Evolutionary conservation across 345 rosid species (phyloP), one percentile per base, ranked within the genome.

Genomic region (Physaria fendleri): DNA sequence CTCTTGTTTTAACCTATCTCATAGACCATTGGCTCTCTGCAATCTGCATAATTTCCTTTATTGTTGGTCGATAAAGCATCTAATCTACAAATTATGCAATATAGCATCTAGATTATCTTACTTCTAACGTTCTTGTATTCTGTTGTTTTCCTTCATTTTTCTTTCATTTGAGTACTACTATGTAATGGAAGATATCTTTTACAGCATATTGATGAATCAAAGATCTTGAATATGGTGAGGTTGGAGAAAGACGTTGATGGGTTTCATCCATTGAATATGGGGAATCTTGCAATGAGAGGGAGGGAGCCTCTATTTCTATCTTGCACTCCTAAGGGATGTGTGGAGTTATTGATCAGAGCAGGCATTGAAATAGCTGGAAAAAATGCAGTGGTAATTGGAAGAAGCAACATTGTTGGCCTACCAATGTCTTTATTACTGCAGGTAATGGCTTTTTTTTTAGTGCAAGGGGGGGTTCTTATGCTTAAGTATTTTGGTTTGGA

Each of bases 161-260:
- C 9, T 22, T 14, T 41, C 4, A 3, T 17, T 42, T 35, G 47
- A 17, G 11, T 21, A 43, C 62, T 5, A 37, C 28, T 42, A 57
- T 57, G 47, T 70, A 14, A 49, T 40, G 54, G 32, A 56, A 49
- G 2, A 56, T 73, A n/a, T 72, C 7, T 63, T 64, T 63, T 69
- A 45, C 91, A 93, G 99, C 97, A 93, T 75, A 66, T 93, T 71
- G 78, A 88, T 67, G 97, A 86, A 77, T 81, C 45, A 62, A 85
- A 77, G 73, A 88, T 93, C 65, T 71, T 86, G 78, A 77, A 72
- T 71, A 67, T 39, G 68, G 60, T 93, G 76, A 72, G 72, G 25
- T 59, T 88, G 61, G 95, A 85, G 74, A 93, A 93, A 75, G 95
- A 91, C 66, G 96, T 87, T 30, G 96, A 85, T 68, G 96, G 96